phyloP scores from a whole-genome alignment of 108 stramenopile species.

The Nitzschia palea region DNA sequence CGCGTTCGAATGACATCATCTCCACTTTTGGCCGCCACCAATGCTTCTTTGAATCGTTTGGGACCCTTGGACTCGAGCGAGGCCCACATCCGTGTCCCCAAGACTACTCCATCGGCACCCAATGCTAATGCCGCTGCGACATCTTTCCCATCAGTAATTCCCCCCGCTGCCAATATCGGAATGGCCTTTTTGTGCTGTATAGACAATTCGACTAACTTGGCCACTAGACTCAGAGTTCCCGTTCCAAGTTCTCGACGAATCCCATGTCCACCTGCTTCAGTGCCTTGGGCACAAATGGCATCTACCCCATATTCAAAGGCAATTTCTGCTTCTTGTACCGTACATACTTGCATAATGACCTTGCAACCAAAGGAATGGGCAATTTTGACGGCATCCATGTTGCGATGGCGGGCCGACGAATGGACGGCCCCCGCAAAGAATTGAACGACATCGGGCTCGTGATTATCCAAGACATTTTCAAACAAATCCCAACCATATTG shows the following conservation, averaged over 20 bases:
- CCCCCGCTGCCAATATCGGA: constrained; percentile 72
- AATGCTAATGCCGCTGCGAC: constrained; percentile 63
- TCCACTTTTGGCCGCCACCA: constrained; percentile 46
- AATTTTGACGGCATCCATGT: constrained; percentile 47
- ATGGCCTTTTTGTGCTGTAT: constrained; percentile 14
- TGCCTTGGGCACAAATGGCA: constrained; percentile 74
- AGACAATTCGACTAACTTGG: constrained; percentile 40
- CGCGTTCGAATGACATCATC: constrained; percentile 70
- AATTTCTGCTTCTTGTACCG: constrained; percentile 50
- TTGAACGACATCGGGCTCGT: constrained; percentile 56
- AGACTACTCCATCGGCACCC: constrained; percentile 71
- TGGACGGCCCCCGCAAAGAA: constrained; percentile 76
- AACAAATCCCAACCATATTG: constrained; percentile 46
- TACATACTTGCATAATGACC: constrained; percentile 75
- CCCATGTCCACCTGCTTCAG: constrained; percentile 83
- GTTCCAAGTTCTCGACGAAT: constrained; percentile 64
- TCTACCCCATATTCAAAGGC: constrained; percentile 61
- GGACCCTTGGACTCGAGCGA: constrained; percentile 56
- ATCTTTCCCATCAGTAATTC: constrained; percentile 68
- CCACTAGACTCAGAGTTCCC: constrained; percentile 58
- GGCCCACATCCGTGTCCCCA: constrained; percentile 80
- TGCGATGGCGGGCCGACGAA: background rate
- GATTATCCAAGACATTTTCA: constrained; percentile 46
- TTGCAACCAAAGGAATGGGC: constrained; percentile 52
- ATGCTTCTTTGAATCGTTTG: constrained; percentile 34